Evolutionary conservation across 2,329 filamentous ascomycete species (phyloP).

Genomic region (Pestalotiopsis sp.): DNA sequence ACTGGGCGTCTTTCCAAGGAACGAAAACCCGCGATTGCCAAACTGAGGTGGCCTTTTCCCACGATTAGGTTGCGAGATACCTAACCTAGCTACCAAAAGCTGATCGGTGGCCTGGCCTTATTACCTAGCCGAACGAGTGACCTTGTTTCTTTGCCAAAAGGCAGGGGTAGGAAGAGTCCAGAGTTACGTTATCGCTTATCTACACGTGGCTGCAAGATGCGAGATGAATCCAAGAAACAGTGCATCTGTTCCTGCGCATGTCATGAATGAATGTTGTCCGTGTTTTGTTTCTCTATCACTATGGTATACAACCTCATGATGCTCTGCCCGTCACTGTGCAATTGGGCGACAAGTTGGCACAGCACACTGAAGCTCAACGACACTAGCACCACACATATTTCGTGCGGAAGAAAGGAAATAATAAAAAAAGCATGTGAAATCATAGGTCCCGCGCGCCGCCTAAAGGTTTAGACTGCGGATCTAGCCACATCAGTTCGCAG

Average conservation of each 20-base stretch:
- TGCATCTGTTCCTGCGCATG: not conserved
- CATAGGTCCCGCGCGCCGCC: conserved; percentile 19
- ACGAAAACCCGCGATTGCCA: not conserved
- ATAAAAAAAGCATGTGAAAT: conserved; percentile 18
- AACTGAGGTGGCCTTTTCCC: not conserved
- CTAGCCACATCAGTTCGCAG: conserved; percentile 7
- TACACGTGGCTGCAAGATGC: conserved; percentile 16
- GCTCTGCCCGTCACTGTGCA: not conserved
- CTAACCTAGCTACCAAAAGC: not conserved
- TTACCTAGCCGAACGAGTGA: not conserved
- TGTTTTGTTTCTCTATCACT: not conserved
- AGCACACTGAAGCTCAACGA: not conserved
- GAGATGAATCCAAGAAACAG: not conserved
- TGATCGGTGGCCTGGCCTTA: conserved; percentile 11
- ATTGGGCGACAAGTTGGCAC: not conserved
- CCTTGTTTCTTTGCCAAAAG: not conserved
- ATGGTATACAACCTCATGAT: not conserved
- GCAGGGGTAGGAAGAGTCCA: not conserved
- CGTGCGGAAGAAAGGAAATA: not conserved
- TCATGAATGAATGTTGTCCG: not conserved
- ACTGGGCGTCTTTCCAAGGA: not conserved
- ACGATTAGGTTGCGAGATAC: not conserved
- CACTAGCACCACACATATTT: not conserved
- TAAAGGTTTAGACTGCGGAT: not conserved
- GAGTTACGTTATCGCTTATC: conserved; percentile 18